phyloP scores from a whole-genome alignment of 2,329 filamentous ascomycete genomes.

The Colletotrichum viniferum region DNA sequence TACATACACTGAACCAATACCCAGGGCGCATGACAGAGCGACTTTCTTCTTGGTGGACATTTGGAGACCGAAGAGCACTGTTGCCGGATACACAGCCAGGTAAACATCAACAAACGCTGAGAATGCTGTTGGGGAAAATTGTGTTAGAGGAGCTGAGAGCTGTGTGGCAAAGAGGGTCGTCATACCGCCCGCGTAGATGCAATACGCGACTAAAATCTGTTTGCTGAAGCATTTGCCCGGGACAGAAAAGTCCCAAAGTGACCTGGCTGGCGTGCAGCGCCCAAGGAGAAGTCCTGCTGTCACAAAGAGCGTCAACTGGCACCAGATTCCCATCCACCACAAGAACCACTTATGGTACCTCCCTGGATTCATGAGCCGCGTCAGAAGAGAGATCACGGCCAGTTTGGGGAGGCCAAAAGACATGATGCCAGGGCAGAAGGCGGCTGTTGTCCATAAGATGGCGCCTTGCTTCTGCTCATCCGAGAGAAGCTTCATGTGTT shows the following conservation, averaged over 20 bases:
- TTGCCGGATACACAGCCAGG: slow-evolving; percentile 44
- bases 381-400: slow-evolving; percentile 42
- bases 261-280: background rate
- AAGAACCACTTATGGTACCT: background rate
- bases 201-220: slow-evolving; percentile 40
- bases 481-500: slow-evolving; percentile 36
- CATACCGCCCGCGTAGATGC: slow-evolving; percentile 43
- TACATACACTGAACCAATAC: slow-evolving; percentile 41
- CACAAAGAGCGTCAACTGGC: background rate
- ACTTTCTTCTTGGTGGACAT: slow-evolving; percentile 45
- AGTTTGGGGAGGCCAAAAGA: slow-evolving; percentile 46
- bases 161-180: background rate
- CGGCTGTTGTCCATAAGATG: slow-evolving; percentile 38
- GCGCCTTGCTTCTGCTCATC: slow-evolving; percentile 30
- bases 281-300: background rate
- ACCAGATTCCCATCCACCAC: background rate
- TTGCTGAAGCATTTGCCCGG: background rate
- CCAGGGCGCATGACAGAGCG: slow-evolving; percentile 39
- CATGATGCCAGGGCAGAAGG: slow-evolving; percentile 40
- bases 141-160: background rate
- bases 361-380: slow-evolving; percentile 28
- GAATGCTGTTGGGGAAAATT: slow-evolving; percentile 24
- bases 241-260: background rate
- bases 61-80: slow-evolving; percentile 40
- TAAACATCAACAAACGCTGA: slow-evolving; percentile 45